These are phyloP conservation scores for Botrytis sinoallii DNA, from an alignment of 2,329 filamentous ascomycete genomes.

Conservation along the genomic window DNA sequence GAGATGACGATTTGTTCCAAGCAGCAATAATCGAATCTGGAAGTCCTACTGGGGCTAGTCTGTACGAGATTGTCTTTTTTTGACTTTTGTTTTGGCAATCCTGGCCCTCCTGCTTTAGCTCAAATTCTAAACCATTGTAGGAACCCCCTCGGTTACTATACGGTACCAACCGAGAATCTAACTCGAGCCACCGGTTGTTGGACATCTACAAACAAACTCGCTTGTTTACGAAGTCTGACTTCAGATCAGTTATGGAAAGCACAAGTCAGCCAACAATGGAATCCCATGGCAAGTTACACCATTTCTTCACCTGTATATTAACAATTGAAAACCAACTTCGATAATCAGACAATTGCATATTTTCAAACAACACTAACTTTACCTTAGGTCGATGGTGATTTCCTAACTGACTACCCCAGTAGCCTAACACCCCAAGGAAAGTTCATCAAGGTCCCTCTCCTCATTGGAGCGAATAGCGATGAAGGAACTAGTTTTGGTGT, in stretches of 20 bases:
- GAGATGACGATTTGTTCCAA: constrained; percentile 53
- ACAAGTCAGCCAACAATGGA: constrained; percentile 28
- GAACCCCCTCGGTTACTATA: constrained; percentile 38
- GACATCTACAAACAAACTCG: constrained; percentile 26
- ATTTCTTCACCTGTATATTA: neutral
- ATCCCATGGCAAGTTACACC: constrained; percentile 20
- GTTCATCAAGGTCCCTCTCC: constrained; percentile 45
- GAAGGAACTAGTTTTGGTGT: constrained; percentile 46
- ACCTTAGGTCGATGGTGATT: constrained; percentile 43
- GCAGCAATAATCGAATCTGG: constrained; percentile 54
- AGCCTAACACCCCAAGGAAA: constrained; percentile 43
- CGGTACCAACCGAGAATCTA: constrained; percentile 39
- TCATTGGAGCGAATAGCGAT: constrained; percentile 50
- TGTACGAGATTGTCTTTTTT: neutral
- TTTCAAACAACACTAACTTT: neutral
- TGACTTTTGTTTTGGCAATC: neutral
- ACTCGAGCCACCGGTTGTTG: constrained; percentile 35
- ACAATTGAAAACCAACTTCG: neutral
- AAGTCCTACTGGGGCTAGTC: constrained; percentile 29
- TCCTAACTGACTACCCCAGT: constrained; percentile 48
- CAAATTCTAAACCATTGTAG: neutral
- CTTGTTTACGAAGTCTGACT: constrained; percentile 27
- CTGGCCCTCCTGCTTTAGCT: too few relatives aligned
- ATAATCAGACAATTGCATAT: neutral
- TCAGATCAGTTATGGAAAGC: constrained; percentile 24